phyloP scores from a whole-genome alignment of 75 land plant species.

The Chamaecyparis obtusa region DNA sequence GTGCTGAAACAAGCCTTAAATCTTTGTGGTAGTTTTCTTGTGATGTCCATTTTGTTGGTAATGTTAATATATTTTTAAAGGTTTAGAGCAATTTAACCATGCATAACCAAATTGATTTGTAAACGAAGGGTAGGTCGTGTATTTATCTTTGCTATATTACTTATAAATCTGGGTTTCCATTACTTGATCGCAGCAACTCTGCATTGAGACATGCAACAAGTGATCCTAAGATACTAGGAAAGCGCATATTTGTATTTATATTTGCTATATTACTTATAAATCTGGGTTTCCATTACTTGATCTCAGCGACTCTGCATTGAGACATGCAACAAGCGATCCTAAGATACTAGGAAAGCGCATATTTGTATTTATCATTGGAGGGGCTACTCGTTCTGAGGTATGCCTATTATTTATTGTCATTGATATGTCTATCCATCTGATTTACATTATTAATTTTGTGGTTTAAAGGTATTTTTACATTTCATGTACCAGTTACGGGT shows the following conservation, averaged over 20 bases:
- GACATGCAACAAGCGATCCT: constrained; percentile 71
- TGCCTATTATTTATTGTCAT: constrained; percentile 8
- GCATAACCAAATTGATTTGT: not conserved
- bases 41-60: not conserved
- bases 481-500: constrained; percentile 59
- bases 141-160: not conserved
- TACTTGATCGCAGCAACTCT: constrained; percentile 55
- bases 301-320: constrained; percentile 73
- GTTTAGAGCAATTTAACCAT: not conserved
- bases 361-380: constrained; percentile 88
- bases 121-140: not conserved
- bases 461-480: not conserved
- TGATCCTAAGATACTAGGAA: constrained; percentile 73
- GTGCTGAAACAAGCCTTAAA: not conserved
- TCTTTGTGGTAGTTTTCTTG: no score
- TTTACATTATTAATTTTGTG: constrained; percentile 8
- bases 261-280: not conserved
- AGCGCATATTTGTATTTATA: not conserved
- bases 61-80: not conserved
- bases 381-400: constrained; percentile 98
- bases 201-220: constrained; percentile 66
- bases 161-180: not conserved
- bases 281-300: not conserved
- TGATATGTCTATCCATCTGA: constrained; percentile 1
- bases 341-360: constrained; percentile 85